Base-by-base conservation (phyloP, 805 yeast species). In the Hyphopichia homilentoma region DNA sequence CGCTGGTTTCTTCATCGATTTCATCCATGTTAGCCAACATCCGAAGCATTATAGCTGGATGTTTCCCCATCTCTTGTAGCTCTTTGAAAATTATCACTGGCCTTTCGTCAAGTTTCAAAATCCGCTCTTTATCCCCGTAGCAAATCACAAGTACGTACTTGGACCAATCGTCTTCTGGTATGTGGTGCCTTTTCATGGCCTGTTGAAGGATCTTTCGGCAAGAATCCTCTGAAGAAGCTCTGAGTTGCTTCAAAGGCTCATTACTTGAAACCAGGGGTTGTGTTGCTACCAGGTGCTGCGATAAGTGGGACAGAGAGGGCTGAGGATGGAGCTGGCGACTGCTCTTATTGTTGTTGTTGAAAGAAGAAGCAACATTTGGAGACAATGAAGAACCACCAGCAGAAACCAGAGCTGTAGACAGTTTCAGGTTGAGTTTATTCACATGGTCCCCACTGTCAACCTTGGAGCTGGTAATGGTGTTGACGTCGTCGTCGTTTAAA, bases 41-140 rank as follows among this genome's bases (percentile, higher is more conserved):
- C 45, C 97, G 66, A 27, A 89, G 69, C 96, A 89, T 89, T 38
- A 89, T 87, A 2, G 93, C 84, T 1, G 97, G 97, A 50, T 83
- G 85, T 43, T 81, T 71, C 1, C 96, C 96, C 36, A 79, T 73
- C 39, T 84, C 95, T 51, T 79, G 87, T 16, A 90, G 66, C 48
- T 84, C 95, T 54, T 86, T 84, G 53, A 87, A 86, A 7, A 88
- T 79, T 22, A 75, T 65, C 6, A 90, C 94, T 0, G 98, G 98
- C 54, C 79, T 84, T 50, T 90, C 98, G 17, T 86, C 85, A 41
- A 84, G 66, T 23, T 83, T 85, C 29, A 93, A 59, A 7, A 88
- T 77, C 18, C 96, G 65, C 51, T 90, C 97, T 48, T 83, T 83
- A 53, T 88, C 96, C 16, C 93, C 96, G 52, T 86, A 88, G 51